These are phyloP conservation scores for Pseudopyricularia javanii DNA, from an alignment of 2,329 filamentous ascomycete genomes.

Conservation along the genomic window DNA sequence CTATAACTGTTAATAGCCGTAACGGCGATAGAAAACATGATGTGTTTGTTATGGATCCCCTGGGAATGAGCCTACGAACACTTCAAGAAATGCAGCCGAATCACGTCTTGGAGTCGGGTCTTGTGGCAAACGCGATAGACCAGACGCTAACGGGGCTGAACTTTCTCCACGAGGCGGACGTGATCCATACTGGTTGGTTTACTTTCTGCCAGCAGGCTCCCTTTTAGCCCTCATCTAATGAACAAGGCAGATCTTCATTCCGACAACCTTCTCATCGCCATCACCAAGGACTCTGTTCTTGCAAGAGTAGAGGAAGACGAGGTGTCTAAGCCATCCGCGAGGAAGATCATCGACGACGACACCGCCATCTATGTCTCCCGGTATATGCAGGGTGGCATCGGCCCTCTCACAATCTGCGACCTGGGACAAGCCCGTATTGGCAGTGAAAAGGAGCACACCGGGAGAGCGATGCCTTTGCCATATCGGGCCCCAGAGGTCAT, in stretches of 20 bases:
- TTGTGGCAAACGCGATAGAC: conserved; percentile 13
- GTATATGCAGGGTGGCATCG: not conserved
- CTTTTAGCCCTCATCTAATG: not conserved
- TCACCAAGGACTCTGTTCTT: conserved; percentile 17
- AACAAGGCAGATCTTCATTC: conserved; percentile 18
- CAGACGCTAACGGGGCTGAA: conserved; percentile 13
- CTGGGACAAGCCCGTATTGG: conserved; percentile 23
- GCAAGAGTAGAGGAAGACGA: conserved; percentile 17
- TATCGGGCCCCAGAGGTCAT: not conserved
- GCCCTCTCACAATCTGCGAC: conserved; percentile 16
- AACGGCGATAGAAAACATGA: conserved; percentile 16
- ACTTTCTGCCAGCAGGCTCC: not conserved
- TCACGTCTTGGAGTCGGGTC: conserved; percentile 12
- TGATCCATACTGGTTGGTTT: conserved; percentile 15
- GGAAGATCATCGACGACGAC: conserved; percentile 14
- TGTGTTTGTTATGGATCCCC: conserved; percentile 19
- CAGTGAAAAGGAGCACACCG: not conserved
- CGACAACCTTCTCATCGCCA: conserved; percentile 21
- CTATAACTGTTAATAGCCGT: conserved; percentile 9
- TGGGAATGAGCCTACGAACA: conserved; percentile 23
- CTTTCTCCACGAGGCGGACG: conserved; percentile 13
- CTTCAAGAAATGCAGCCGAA: conserved; percentile 16
- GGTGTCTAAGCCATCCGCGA: conserved; percentile 14
- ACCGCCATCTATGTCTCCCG: not conserved
- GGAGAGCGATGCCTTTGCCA: not conserved